These are phyloP conservation scores for Pholiota adiposa DNA, from an alignment of 1,284 basidiomycete genomes.

Conservation along the genomic window DNA sequence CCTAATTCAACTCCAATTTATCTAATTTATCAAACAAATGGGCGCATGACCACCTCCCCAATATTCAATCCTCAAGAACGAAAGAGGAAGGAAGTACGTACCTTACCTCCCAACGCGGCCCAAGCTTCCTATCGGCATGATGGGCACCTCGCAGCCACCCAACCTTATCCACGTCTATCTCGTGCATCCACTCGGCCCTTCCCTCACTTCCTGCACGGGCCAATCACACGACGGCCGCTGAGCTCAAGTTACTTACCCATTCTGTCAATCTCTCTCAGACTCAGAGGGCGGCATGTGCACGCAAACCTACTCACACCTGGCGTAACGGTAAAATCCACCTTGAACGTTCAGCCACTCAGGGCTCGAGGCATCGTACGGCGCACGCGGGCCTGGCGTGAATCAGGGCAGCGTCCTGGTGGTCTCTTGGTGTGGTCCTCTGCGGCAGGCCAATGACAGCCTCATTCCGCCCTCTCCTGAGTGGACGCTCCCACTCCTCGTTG, in stretches of 20 bases:
- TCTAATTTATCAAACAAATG: neutral
- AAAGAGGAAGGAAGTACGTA: neutral
- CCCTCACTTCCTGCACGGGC: too few relatives aligned
- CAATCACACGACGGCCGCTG: neutral
- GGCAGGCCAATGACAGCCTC: neutral
- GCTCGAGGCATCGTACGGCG: neutral
- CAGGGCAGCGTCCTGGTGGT: neutral
- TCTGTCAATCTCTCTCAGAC: too few relatives aligned
- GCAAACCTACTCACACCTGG: too few relatives aligned
- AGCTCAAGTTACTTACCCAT: neutral
- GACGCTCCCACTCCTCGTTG: neutral
- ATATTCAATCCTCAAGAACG: too few relatives aligned
- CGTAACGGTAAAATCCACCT: too few relatives aligned
- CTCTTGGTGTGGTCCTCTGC: too few relatives aligned
- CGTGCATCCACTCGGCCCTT: neutral
- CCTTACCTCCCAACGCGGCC: neutral
- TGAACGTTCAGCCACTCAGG: neutral
- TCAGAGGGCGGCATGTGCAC: too few relatives aligned
- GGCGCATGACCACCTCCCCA: neutral
- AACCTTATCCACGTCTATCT: constrained; percentile 1
- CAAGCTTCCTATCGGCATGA: neutral
- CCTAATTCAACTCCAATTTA: too few relatives aligned
- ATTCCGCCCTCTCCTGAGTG: neutral
- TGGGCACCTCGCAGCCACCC: neutral
- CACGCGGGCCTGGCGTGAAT: neutral